phyloP scores from a whole-genome alignment of 345 rosid species.

The Orychophragmus violaceus region DNA sequence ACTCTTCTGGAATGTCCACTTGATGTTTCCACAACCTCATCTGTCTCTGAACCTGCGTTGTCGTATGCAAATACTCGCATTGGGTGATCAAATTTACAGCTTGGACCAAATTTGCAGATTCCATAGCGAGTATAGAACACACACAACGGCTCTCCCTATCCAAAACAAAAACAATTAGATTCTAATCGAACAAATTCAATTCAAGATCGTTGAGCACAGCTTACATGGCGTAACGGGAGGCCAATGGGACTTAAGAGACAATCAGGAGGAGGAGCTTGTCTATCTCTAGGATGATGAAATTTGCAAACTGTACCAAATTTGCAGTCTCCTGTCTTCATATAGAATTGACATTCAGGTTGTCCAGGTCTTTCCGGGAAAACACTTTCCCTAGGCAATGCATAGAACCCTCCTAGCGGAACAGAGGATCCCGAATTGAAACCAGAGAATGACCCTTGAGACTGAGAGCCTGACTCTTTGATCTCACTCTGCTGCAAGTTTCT shows the following conservation, averaged over 20 bases:
- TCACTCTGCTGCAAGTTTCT: slow-evolving; percentile 62
- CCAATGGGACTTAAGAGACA: slow-evolving; percentile 82
- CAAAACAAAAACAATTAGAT: not conserved
- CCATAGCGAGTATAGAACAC: slow-evolving; percentile 93
- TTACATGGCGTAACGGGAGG: slow-evolving; percentile 91
- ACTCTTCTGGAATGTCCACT: slow-evolving; percentile 50
- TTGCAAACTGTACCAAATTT: slow-evolving; percentile 95
- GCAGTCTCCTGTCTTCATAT: slow-evolving; percentile 98
- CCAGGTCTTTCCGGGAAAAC: slow-evolving; percentile 97
- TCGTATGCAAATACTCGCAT: slow-evolving; percentile 74
- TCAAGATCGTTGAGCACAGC: slow-evolving; percentile 23
- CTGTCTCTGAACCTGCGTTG: slow-evolving; percentile 47
- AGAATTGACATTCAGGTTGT: slow-evolving; percentile 92
- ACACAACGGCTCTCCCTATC: slow-evolving; percentile 91
- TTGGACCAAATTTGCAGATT: slow-evolving; percentile 97
- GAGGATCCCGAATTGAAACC: slow-evolving; percentile 49
- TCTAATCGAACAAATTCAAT: not conserved
- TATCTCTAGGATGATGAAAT: slow-evolving; percentile 95
- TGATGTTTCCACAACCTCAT: slow-evolving; percentile 67
- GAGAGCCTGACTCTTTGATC: slow-evolving; percentile 48
- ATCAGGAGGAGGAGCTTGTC: slow-evolving; percentile 87
- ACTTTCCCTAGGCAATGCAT: slow-evolving; percentile 76
- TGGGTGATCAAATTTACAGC: slow-evolving; percentile 98
- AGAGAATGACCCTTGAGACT: slow-evolving; percentile 57
- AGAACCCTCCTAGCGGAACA: slow-evolving; percentile 58